Conservation (phyloP, 495 filamentous ascomycete genomes). For the Lineolata rhizophorae region DNA sequence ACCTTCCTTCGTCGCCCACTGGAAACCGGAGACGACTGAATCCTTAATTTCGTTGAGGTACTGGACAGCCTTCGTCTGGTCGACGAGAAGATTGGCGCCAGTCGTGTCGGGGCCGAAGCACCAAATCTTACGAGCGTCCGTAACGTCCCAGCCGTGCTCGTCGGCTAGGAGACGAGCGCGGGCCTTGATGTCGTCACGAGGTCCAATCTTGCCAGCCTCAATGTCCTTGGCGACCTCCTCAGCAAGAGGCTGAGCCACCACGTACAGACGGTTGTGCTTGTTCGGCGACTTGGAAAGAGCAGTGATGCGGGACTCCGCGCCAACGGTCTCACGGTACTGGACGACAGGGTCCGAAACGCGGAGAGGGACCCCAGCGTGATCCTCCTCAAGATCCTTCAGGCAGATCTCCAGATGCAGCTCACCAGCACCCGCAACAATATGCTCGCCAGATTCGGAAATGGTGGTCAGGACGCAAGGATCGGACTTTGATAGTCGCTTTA, state of each 20-base stretch:
- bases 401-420: slow-evolving; percentile 99
- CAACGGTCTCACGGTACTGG: slow-evolving; percentile 91
- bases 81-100: slow-evolving; percentile 94
- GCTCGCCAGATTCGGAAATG: slow-evolving; percentile 84
- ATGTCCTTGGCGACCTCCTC: slow-evolving; percentile 86
- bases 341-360: slow-evolving; percentile 94
- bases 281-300: slow-evolving; percentile 98
- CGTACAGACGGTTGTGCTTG: slow-evolving; percentile 99
- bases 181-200: slow-evolving; percentile 97
- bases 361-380: slow-evolving; percentile 95
- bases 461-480: slow-evolving; percentile 89
- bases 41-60: slow-evolving; percentile 99
- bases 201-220: slow-evolving; percentile 74
- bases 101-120: slow-evolving; percentile 96
- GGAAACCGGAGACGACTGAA: slow-evolving; percentile 98
- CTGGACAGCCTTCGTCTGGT: slow-evolving; percentile 99
- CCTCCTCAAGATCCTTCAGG: slow-evolving; percentile 99
- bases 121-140: slow-evolving; percentile 99
- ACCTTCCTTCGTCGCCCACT: slow-evolving; percentile 97
- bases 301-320: slow-evolving; percentile 63
- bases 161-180: slow-evolving; percentile 93
- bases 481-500: slow-evolving; percentile 99
- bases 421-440: slow-evolving; percentile 97
- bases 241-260: slow-evolving; percentile 67
- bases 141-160: slow-evolving; percentile 98